Evolutionary conservation across 23 red algal genomes (phyloP).

Genomic region (Agarophyton chilense): DNA sequence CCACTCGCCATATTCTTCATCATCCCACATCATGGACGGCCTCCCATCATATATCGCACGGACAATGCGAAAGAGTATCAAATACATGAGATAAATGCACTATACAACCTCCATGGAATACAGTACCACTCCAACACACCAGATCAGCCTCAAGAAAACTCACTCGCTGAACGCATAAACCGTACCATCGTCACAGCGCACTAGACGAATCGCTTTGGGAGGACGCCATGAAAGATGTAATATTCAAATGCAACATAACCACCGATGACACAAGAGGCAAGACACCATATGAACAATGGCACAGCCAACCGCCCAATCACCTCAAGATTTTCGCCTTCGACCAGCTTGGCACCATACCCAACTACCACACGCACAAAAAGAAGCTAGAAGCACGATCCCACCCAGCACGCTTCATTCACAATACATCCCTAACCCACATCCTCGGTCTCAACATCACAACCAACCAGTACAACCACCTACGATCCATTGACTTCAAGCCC

Average conservation of each 20-base stretch:
- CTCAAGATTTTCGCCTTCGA: not conserved
- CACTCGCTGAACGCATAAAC: conserved; percentile 20
- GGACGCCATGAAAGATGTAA: not conserved
- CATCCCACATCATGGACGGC: not conserved
- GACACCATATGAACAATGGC: conserved; percentile 3
- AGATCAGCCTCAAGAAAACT: conserved; percentile 19
- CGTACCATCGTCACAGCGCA: not conserved
- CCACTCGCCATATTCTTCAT: conserved; percentile 27
- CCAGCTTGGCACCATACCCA: not conserved
- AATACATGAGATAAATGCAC: not conserved
- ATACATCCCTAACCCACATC: not conserved
- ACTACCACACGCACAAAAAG: not conserved
- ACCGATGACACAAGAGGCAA: not conserved
- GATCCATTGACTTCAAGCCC: conserved; percentile 14
- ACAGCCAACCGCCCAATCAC: not conserved
- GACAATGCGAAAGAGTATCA: conserved; percentile 26
- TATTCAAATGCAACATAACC: conserved; percentile 41
- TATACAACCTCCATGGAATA: not conserved
- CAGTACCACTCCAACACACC: not conserved
- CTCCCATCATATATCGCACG: not conserved
- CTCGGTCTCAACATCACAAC: not conserved
- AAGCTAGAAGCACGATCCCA: not conserved
- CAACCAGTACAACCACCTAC: not conserved
- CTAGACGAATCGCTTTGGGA: not conserved
- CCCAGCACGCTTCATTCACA: not conserved